Conservation (phyloP, 805 yeast genomes). For the Pichia heedii region DNA sequence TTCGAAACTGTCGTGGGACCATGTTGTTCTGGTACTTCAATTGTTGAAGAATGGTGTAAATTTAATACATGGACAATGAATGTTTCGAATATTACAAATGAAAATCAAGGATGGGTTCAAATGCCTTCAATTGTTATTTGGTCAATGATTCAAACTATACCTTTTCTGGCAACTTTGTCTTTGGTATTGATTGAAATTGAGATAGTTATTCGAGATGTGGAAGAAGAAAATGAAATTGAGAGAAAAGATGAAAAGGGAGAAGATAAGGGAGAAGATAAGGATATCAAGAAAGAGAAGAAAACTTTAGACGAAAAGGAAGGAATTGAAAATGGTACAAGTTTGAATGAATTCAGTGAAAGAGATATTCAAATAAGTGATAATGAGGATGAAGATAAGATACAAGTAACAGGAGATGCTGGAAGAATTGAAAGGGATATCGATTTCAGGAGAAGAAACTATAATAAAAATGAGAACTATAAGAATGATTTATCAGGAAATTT, state of each 20-base stretch:
- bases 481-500: neutral
- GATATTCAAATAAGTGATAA: conserved; percentile 2
- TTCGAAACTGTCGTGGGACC: conserved; percentile 20
- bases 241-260: neutral
- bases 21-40: conserved; percentile 10
- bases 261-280: neutral
- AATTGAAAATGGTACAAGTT: too few relatives aligned
- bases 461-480: conserved; percentile 1
- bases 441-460: conserved; percentile 3
- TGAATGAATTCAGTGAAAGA: too few relatives aligned
- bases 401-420: conserved; percentile 1
- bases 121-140: conserved; percentile 11
- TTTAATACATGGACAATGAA: conserved; percentile 11
- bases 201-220: neutral
- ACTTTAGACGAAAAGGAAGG: neutral
- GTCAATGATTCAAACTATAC: conserved; percentile 2
- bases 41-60: conserved; percentile 12
- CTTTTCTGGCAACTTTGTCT: conserved; percentile 3
- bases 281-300: neutral
- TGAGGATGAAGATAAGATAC: conserved; percentile 5
- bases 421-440: conserved; percentile 1
- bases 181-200: conserved; percentile 1
- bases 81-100: conserved; percentile 14
- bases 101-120: conserved; percentile 35
- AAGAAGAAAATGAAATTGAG: neutral